Evolutionary conservation across 441 rosid genomes (phyloP).

Genomic region (Populus tomentosa): DNA sequence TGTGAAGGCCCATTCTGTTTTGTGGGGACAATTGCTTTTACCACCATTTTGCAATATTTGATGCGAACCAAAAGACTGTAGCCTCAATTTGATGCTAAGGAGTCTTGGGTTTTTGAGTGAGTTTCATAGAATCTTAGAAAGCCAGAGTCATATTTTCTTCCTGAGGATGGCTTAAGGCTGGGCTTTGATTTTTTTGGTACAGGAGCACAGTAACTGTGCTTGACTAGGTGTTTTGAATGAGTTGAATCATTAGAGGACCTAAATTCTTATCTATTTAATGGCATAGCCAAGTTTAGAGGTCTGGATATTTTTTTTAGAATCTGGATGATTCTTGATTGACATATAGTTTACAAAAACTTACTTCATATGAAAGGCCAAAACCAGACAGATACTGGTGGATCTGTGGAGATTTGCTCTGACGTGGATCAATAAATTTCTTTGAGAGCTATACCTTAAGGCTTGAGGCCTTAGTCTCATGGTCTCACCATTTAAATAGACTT

Average conservation of each 20-base stretch:
- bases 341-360: neutral
- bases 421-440: neutral
- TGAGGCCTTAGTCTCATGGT: neutral
- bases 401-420: neutral
- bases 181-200: neutral
- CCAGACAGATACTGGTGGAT: neutral
- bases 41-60: neutral
- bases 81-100: neutral
- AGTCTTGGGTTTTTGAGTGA: neutral
- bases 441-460: neutral
- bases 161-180: neutral
- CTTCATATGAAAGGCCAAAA: neutral
- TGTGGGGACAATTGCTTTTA: neutral
- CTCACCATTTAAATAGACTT: constrained; percentile 3
- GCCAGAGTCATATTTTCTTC: neutral
- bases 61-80: neutral
- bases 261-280: neutral
- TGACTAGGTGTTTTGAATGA: neutral
- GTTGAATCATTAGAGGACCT: neutral
- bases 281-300: neutral
- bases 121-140: neutral
- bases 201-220: neutral
- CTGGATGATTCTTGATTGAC: neutral
- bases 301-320: neutral
- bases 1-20: neutral